phyloP scores from a whole-genome alignment of 441 rosid species.

The Biscutella laevigata region DNA sequence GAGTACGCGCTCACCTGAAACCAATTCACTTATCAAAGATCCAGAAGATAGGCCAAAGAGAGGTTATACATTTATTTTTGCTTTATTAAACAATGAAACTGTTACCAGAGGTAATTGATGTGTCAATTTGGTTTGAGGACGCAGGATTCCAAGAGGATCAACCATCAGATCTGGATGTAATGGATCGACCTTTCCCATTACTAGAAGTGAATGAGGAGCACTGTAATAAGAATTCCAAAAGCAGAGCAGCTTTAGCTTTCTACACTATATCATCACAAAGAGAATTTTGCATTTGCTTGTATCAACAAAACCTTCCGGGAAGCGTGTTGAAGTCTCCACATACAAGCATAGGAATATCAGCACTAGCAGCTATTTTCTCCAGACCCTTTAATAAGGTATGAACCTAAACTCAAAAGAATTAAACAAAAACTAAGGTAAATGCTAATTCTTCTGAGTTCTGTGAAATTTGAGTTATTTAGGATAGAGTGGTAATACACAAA shows the following conservation, averaged over 20 bases:
- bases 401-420: conserved; percentile 44
- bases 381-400: conserved; percentile 93
- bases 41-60: neutral
- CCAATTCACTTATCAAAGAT: conserved; percentile 6
- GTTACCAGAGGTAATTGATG: conserved; percentile 94
- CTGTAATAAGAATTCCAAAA: conserved; percentile 36
- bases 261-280: neutral
- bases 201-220: conserved; percentile 95
- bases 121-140: conserved; percentile 73
- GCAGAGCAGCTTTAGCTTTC: conserved; percentile 13
- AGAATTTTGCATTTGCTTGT: conserved; percentile 7
- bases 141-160: conserved; percentile 84
- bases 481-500: conserved; percentile 19
- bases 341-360: no score
- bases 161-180: conserved; percentile 66
- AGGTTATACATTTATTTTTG: neutral
- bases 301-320: conserved; percentile 96
- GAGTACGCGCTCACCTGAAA: conserved; percentile 98
- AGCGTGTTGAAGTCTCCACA: no score
- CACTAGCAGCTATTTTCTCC: conserved; percentile 97
- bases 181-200: conserved; percentile 85
- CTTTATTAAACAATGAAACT: neutral
- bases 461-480: neutral
- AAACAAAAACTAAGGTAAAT: conserved; percentile 9
- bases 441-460: neutral